Conservation (phyloP, 2,329 filamentous ascomycete species). For the Dactylonectria macrodidyma region DNA sequence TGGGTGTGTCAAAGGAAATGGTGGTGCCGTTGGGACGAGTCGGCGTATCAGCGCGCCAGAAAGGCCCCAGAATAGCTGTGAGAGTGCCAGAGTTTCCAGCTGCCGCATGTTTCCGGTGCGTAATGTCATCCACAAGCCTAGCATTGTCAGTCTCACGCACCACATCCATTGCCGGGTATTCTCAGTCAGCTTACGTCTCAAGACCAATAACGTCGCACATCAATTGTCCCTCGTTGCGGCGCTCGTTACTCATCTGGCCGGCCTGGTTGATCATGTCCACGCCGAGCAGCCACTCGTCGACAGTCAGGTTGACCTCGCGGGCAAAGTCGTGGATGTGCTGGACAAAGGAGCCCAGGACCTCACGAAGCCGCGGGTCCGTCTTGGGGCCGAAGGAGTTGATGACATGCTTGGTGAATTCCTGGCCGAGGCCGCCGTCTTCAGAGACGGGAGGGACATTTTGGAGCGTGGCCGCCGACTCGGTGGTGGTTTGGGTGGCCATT, state of each 20-base stretch:
- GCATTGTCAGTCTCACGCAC: not conserved
- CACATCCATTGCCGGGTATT: not conserved
- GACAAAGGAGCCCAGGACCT: slow-evolving; percentile 78
- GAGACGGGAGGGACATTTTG: slow-evolving; percentile 56
- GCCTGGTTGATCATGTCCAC: slow-evolving; percentile 72
- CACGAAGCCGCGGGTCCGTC: slow-evolving; percentile 76
- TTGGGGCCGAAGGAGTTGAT: slow-evolving; percentile 82
- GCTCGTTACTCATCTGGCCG: slow-evolving; percentile 77
- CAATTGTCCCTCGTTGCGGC: slow-evolving; percentile 81
- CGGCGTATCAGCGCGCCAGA: slow-evolving; percentile 84
- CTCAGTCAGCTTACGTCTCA: slow-evolving; percentile 67
- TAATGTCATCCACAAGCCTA: slow-evolving; percentile 84
- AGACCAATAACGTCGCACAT: slow-evolving; percentile 82
- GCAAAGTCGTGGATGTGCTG: slow-evolving; percentile 86
- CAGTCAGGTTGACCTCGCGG: slow-evolving; percentile 83
- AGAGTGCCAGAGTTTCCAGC: slow-evolving; percentile 70
- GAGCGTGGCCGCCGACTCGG: slow-evolving; percentile 54
- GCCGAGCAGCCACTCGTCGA: slow-evolving; percentile 84
- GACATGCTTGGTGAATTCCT: slow-evolving; percentile 79
- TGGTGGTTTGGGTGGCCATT: slow-evolving; percentile 50
- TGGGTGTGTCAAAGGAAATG: slow-evolving; percentile 70
- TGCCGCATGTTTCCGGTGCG: slow-evolving; percentile 70
- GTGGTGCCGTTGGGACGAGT: slow-evolving; percentile 77
- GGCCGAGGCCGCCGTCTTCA: slow-evolving; percentile 49
- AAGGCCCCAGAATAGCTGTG: slow-evolving; percentile 87